Conservation (phyloP, 2,329 filamentous ascomycete genomes). For the Cylindrodendrum hubeiense region DNA sequence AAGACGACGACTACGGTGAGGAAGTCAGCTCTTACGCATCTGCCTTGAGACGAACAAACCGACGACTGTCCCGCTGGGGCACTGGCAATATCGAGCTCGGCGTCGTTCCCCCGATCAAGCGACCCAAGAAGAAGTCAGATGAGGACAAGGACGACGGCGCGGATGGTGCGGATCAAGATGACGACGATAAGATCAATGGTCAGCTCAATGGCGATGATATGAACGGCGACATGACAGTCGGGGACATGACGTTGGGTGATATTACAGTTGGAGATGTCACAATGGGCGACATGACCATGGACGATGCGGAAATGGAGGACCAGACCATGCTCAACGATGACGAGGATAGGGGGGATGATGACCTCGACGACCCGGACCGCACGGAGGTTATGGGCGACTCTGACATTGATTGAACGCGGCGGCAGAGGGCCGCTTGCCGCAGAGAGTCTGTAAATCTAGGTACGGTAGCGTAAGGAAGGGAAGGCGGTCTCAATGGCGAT, state of each 20-base stretch:
- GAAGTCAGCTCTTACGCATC: slow-evolving; percentile 76
- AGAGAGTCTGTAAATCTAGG: slow-evolving; percentile 14
- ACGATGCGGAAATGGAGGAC: slow-evolving; percentile 66
- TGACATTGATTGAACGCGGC: slow-evolving; percentile 42
- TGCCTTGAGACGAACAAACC: slow-evolving; percentile 71
- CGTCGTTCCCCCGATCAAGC: slow-evolving; percentile 62
- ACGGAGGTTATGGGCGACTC: slow-evolving; percentile 54
- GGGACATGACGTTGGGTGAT: slow-evolving; percentile 61
- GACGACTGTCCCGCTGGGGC: slow-evolving; percentile 80
- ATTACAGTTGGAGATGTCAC: slow-evolving; percentile 48
- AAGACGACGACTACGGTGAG: slow-evolving; percentile 82
- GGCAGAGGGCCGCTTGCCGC: not conserved
- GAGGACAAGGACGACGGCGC: slow-evolving; percentile 42
- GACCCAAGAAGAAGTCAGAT: slow-evolving; percentile 45
- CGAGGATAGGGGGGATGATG: slow-evolving; percentile 60
- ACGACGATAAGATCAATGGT: slow-evolving; percentile 48
- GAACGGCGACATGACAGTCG: slow-evolving; percentile 61
- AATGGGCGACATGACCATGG: slow-evolving; percentile 43
- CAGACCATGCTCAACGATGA: slow-evolving; percentile 53
- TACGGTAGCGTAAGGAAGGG: not conserved
- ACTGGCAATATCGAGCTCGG: slow-evolving; percentile 58
- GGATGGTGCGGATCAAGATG: slow-evolving; percentile 39
- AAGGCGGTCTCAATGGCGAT: slow-evolving; percentile 11
- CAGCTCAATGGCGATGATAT: slow-evolving; percentile 43
- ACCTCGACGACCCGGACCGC: slow-evolving; percentile 57